Evolutionary conservation across 805 yeast species (phyloP).

Genomic region (Ogataea populi-albae): DNA sequence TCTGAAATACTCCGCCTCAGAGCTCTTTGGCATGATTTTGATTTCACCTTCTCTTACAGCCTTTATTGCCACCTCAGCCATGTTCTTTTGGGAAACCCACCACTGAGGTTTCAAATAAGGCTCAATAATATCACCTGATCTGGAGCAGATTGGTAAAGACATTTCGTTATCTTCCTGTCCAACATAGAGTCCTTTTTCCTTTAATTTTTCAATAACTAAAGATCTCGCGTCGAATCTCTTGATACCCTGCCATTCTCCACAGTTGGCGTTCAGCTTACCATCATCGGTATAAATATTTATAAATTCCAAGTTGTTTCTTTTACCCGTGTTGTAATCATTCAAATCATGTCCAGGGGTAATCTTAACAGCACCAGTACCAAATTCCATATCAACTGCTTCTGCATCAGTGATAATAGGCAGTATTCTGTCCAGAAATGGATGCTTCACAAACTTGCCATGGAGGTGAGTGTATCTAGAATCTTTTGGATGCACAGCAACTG

Average conservation of each 20-base stretch:
- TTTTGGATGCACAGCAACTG: conserved; percentile 95
- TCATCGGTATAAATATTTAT: conserved; percentile 90
- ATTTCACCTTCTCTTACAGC: conserved; percentile 83
- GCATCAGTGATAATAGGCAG: conserved; percentile 86
- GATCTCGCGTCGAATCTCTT: conserved; percentile 94
- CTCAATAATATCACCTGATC: conserved; percentile 97
- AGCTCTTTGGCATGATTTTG: conserved; percentile 79
- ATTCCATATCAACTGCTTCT: conserved; percentile 98
- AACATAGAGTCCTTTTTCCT: conserved; percentile 68
- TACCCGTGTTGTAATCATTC: conserved; percentile 96
- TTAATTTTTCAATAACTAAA: conserved; percentile 75
- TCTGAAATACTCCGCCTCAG: conserved; percentile 89
- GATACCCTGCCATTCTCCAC: conserved; percentile 90
- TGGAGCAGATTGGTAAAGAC: conserved; percentile 90
- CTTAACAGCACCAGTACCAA: conserved; percentile 99
- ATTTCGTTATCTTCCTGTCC: conserved; percentile 93
- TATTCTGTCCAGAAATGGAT: conserved; percentile 83
- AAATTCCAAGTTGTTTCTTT: conserved; percentile 84
- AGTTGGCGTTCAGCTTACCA: conserved; percentile 84
- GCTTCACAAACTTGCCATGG: conserved; percentile 88
- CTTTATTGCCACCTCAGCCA: conserved; percentile 83
- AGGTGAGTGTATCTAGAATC: conserved; percentile 90
- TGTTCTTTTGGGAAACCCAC: conserved; percentile 93
- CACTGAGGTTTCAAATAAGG: conserved; percentile 98
- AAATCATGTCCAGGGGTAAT: conserved; percentile 98